Evolutionary conservation across 169 alveolate genomes (phyloP).

Genomic region (Eimeria mitis): DNA sequence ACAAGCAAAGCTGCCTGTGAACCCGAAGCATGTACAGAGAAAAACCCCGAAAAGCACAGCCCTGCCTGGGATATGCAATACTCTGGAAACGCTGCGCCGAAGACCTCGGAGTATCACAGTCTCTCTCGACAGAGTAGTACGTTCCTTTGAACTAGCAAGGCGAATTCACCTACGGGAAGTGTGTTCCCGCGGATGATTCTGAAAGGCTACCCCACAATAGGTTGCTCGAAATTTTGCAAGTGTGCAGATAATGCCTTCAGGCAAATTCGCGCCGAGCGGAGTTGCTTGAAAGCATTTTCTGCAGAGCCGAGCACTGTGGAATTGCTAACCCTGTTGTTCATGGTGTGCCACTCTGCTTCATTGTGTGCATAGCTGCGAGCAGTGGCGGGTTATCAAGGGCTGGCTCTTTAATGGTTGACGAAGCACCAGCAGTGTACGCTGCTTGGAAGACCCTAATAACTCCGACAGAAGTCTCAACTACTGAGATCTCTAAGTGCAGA

Average conservation of each 20-base stretch:
- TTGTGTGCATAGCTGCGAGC: constrained; percentile 22
- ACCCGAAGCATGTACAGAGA: background rate
- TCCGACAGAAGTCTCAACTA: no score
- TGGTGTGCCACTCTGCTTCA: background rate
- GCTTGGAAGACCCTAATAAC: no score
- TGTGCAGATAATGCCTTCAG: background rate
- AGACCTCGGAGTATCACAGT: background rate
- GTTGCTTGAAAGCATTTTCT: background rate
- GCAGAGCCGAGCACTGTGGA: background rate
- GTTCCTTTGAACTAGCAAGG: background rate
- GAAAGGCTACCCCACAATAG: background rate
- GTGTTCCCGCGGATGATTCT: background rate
- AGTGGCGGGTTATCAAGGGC: background rate
- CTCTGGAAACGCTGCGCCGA: background rate
- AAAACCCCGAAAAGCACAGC: background rate
- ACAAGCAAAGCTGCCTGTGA: background rate
- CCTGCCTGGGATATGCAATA: background rate
- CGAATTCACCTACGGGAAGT: background rate
- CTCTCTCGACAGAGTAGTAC: constrained; percentile 17
- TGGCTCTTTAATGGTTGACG: background rate
- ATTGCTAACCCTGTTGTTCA: background rate
- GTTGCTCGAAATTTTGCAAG: background rate
- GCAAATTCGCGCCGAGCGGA: no score
- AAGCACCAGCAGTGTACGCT: background rate
- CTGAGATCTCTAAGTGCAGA: background rate